Base-by-base conservation (phyloP, 148 eudicot genomes). In the Diospyros kaki region DNA sequence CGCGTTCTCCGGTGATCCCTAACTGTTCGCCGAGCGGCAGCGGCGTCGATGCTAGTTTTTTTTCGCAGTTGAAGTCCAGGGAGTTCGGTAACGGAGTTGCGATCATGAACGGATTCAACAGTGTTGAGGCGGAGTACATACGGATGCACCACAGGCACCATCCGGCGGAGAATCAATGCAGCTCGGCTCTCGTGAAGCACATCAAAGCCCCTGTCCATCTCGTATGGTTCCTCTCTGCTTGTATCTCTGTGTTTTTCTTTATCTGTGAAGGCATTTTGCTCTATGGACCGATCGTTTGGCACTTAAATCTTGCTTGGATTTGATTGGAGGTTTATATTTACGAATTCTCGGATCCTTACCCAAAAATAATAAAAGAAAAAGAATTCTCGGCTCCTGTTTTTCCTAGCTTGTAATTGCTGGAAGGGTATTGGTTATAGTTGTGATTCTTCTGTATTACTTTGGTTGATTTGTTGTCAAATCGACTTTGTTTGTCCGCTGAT, bases 121-220 rank as follows among this genome's bases (percentile, higher is more conserved):
- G 68, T 38, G 14, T 62, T 51, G 91, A 87, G 78, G 81, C 60
- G 64, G 97, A 90, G 81, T 89, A 77, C 68, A 73, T 89, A 13
- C 79, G 79, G 80, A 82, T 79, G 76, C 87, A 87, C 72, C 97
- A 93, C 64, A 75, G 53, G 64, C 95, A 89, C 68, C 87, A 76
- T 80, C 77, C 79, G 4, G 83, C 78, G 5, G 89, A 83, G 56
- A 83, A 83, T 86, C 95, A 88, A 81, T 90, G 95, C 76, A 86
- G 78, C 76, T 93, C 97, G 45, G 72, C 87, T 51, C 89, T 93
- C 40, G 82, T 93, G 73, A 90, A 93, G 82, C 97, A 87, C 80
- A 84, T 93, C 73, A 90, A 84, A 78, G 95, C 97, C 17, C 97
- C 97, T 72, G 81, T 93, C 71, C 91, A 83, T 81, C 86, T 89